Base-by-base conservation (phyloP, 352 stramenopile species). In the Phytophthora rubi region DNA sequence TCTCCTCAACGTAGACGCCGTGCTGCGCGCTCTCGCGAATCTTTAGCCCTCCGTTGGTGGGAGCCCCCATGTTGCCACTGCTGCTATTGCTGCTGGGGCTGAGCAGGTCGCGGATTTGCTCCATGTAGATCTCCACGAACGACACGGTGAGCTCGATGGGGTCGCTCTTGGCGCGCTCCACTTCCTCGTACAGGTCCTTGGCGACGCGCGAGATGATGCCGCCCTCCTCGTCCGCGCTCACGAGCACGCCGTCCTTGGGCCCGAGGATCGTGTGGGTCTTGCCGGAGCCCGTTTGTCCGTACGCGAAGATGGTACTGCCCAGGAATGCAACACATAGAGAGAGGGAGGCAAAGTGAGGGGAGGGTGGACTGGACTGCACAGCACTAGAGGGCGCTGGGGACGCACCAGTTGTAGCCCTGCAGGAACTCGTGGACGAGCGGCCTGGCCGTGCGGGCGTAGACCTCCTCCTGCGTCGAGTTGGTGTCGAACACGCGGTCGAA, bases 231-330 rank as follows among this genome's bases (percentile, higher is more conserved):
- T 90, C 80, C 0, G 79, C 70, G 47, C 81, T 89, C 16, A 80
- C 79, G 8, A 81, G 56, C 26, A 90, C 75, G 10, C 85, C 83
- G 65, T 92, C 85, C 30, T 86, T 87, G 9, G 85, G 84, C 0
- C 86, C 86, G 4, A 91, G 68, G 47, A 94, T 92, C 23, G 86
- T 94, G 61, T 94, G 86, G n/a, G 94, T 98, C 68, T 98, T 98
- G 56, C 94, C 94, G 2, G 84, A 96, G 18, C 94, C 94, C 5
- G 91, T 97, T 71, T 97, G 91, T 3, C 91, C 91, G 69, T 97
- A 97, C 26, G 88, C 89, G 58, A 98, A 97, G 53, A 97, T 95
- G 42, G 91, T 97, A 44, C 82, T 68, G 13, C 26, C 33, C 21
- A 32, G 23, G 23, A 47, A 53, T 26, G 2, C 23, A 26, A 26